phyloP scores from a whole-genome alignment of 2,329 filamentous ascomycete species.

The Dothidotthia symphoricarpi region DNA sequence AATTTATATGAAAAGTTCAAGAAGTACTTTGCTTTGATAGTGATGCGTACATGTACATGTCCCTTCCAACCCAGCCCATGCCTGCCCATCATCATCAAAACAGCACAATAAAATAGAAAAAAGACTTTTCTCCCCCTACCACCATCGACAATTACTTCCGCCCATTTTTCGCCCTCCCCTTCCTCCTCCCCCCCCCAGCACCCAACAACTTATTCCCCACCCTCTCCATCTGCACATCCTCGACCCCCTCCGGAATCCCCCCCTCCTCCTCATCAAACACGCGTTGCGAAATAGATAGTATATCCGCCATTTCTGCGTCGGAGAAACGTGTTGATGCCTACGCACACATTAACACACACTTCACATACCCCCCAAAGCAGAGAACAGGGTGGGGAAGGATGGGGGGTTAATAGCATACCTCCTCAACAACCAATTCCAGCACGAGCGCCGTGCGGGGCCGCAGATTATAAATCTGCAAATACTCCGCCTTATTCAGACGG shows the following conservation, averaged over 20 bases:
- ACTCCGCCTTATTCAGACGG: slow-evolving; percentile 39
- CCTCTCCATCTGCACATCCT: slow-evolving; percentile 28
- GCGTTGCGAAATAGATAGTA: slow-evolving; percentile 23
- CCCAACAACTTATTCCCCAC: slow-evolving; percentile 32
- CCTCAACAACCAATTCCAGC: slow-evolving; percentile 39
- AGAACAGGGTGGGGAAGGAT: background rate
- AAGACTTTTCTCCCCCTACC: slow-evolving; percentile 5
- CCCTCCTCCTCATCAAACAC: slow-evolving; percentile 37
- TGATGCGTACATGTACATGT: too few relatives aligned
- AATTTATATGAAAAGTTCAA: too few relatives aligned
- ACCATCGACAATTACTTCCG: slow-evolving; percentile 8
- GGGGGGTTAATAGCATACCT: slow-evolving; percentile 20
- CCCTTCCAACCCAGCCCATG: too few relatives aligned
- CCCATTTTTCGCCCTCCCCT: slow-evolving; percentile 19
- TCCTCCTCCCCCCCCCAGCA: slow-evolving; percentile 15
- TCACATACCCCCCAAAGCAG: too few relatives aligned
- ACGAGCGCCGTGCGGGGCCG: slow-evolving; percentile 31
- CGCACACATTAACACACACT: too few relatives aligned
- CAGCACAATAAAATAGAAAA: too few relatives aligned
- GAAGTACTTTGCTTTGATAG: background rate
- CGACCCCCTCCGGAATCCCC: slow-evolving; percentile 27
- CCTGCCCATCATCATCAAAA: too few relatives aligned
- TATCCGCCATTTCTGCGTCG: slow-evolving; percentile 30
- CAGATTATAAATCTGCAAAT: slow-evolving; percentile 41
- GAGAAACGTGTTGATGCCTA: slow-evolving; percentile 32